These are phyloP conservation scores for Xerocomus amazonicus DNA, from an alignment of 1,284 basidiomycete genomes.

Conservation along the genomic window DNA sequence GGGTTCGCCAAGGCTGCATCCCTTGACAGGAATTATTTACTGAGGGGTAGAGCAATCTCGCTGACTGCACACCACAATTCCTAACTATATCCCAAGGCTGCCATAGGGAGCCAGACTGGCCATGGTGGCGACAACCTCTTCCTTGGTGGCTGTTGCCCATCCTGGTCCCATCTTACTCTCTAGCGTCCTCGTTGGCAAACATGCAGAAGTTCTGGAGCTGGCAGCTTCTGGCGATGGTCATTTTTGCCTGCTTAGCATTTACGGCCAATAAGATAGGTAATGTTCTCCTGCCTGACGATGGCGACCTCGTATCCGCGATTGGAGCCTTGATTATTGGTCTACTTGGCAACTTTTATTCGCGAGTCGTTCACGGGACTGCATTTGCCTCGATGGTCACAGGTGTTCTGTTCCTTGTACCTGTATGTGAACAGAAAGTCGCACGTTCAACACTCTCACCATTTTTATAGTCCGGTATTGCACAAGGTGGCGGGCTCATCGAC, in stretches of 20 bases:
- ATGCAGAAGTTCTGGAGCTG: conserved; percentile 66
- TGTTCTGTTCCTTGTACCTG: conserved; percentile 80
- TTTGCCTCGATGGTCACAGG: conserved; percentile 90
- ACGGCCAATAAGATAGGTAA: conserved; percentile 62
- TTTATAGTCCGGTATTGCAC: conserved; percentile 74
- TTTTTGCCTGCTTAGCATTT: conserved; percentile 75
- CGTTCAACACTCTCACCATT: neutral
- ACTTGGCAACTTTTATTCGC: conserved; percentile 78
- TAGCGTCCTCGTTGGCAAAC: conserved; percentile 74
- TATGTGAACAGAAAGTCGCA: conserved; percentile 32
- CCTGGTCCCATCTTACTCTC: conserved; percentile 78
- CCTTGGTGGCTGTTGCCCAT: conserved; percentile 76
- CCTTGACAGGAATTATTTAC: conserved; percentile 39
- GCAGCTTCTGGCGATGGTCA: conserved; percentile 75
- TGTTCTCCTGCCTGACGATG: conserved; percentile 45
- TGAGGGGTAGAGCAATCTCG: conserved; percentile 45
- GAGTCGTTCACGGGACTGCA: conserved; percentile 73
- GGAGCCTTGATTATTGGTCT: conserved; percentile 82
- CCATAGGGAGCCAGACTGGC: conserved; percentile 65
- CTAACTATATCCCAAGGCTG: conserved; percentile 48
- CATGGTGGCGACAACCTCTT: conserved; percentile 73
- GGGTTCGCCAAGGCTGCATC: conserved; percentile 51
- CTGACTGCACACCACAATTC: neutral
- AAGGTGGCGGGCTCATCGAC: conserved; percentile 78
- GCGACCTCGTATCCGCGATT: conserved; percentile 65